Evolutionary conservation across 768 basidiomycete species (phyloP), one percentile per base, ranked within the genome.

Genomic region (Pseudohyphozyma bogoriensis): DNA sequence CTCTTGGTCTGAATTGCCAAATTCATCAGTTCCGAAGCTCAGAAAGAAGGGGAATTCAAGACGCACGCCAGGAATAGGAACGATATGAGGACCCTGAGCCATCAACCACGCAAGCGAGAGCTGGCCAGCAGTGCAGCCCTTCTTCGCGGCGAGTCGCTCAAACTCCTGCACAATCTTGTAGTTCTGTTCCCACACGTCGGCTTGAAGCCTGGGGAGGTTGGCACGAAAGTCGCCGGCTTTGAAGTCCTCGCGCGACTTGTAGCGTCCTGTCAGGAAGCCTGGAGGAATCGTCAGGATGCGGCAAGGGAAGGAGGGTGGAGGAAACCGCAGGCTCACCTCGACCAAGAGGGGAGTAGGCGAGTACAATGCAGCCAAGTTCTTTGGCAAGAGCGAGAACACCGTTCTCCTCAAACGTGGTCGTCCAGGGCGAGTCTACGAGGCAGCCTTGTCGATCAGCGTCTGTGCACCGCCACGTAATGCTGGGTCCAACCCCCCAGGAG

Each of bases 401-500:
- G 45, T 70, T 67, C 26, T 51, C 31, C 46, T 71, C 69, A 39
- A 55, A 58, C 11, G 53, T 51, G 8, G 60, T 37, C 1, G 59
- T 45, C 55, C 60, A 68, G 1, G 58, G 64, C 24, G 64, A 66
- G 37, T 55, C 62, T 42, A 45, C 12, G 31, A 49, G 18, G 47
- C 16, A 32, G 8, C 28, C 39, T n/a, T n/a, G n/a, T 35, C 20
- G 8, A 26, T 16, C 0, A 26, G n/a, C 26, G 32, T 4, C 49
- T 31, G 37, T 16, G 40, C 69, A 35, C 54, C 76, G 78, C 77
- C 22, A 77, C 80, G 78, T 66, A 81, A 83, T 44, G 83, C 6
- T n/a, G 28, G 28, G n/a, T n/a, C n/a, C n/a, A 42, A 16, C 11
- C 37, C 11, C 11, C 10, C 37, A 39, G 20, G 37, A 20, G 37